Conservation (phyloP, 164 flowering plant genomes). For the Platanus orientalis region DNA sequence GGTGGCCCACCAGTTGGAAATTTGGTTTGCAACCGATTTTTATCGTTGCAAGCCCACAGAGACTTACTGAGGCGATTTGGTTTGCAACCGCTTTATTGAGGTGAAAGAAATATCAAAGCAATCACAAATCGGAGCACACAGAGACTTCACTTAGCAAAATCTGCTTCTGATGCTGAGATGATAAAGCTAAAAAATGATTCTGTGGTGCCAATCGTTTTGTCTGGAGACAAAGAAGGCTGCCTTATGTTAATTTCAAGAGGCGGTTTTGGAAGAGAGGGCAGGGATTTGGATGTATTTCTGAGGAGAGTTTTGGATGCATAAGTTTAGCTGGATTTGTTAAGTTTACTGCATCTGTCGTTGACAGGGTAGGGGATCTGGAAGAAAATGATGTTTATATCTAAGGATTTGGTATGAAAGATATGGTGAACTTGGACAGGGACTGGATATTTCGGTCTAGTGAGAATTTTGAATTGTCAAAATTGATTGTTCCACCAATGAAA, state of each 20-base stretch:
- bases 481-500: slow-evolving; percentile 24
- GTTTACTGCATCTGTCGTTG: slow-evolving; percentile 22
- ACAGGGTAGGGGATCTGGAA: slow-evolving; percentile 18
- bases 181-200: slow-evolving; percentile 23
- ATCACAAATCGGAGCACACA: slow-evolving; percentile 19
- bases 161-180: slow-evolving; percentile 20
- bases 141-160: slow-evolving; percentile 15
- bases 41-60: too few species aligned
- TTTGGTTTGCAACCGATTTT: too few species aligned
- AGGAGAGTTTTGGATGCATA: slow-evolving; percentile 15
- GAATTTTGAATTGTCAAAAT: slow-evolving; percentile 23
- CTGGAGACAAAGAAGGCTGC: slow-evolving; percentile 20
- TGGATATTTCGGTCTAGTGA: slow-evolving; percentile 25
- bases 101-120: slow-evolving; percentile 39
- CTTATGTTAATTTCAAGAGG: slow-evolving; percentile 72
- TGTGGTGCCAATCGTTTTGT: slow-evolving; percentile 11
- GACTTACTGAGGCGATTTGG: too few species aligned
- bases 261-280: slow-evolving; percentile 39
- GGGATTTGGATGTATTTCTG: slow-evolving; percentile 9
- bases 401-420: slow-evolving; percentile 6
- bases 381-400: slow-evolving; percentile 16
- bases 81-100: too few species aligned
- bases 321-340: slow-evolving; percentile 18
- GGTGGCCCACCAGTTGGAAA: too few species aligned
- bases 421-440: slow-evolving; percentile 12